Evolutionary conservation across 768 basidiomycete species (phyloP).

Genomic region (Pleurotus giganteus): DNA sequence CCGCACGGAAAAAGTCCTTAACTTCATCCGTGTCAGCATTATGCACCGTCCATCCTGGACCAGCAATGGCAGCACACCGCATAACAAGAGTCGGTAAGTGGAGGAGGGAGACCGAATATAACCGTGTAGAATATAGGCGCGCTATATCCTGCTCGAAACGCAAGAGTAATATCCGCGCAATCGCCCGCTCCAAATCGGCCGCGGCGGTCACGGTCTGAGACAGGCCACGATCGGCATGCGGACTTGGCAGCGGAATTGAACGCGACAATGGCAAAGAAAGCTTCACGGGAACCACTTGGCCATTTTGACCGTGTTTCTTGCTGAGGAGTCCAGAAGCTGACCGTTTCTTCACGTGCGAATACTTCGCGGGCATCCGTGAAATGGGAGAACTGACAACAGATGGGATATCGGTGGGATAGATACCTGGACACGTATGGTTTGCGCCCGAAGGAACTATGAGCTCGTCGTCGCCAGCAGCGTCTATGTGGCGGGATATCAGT

Average conservation of each 20-base stretch:
- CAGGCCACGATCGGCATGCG: conserved; percentile 53
- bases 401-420: too few species aligned
- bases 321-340: conserved; percentile 46
- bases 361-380: conserved; percentile 61
- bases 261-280: neutral
- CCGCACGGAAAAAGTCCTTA: conserved; percentile 71
- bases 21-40: conserved; percentile 69
- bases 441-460: too few species aligned
- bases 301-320: conserved; percentile 24
- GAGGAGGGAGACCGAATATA: conserved; percentile 62
- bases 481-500: too few species aligned
- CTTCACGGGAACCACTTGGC: neutral
- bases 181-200: conserved; percentile 65
- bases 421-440: too few species aligned
- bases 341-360: conserved; percentile 73
- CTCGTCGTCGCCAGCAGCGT: too few species aligned
- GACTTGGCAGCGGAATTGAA: conserved; percentile 30
- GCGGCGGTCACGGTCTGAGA: conserved; percentile 59
- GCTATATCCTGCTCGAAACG: conserved; percentile 77
- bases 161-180: conserved; percentile 63
- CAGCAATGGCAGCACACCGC: conserved; percentile 58
- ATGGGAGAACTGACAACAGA: neutral
- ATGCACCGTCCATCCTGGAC: conserved; percentile 66
- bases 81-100: conserved; percentile 69
- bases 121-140: conserved; percentile 67